phyloP scores from a whole-genome alignment of 1,284 basidiomycete genomes.

The Cryptococcus sp. region DNA sequence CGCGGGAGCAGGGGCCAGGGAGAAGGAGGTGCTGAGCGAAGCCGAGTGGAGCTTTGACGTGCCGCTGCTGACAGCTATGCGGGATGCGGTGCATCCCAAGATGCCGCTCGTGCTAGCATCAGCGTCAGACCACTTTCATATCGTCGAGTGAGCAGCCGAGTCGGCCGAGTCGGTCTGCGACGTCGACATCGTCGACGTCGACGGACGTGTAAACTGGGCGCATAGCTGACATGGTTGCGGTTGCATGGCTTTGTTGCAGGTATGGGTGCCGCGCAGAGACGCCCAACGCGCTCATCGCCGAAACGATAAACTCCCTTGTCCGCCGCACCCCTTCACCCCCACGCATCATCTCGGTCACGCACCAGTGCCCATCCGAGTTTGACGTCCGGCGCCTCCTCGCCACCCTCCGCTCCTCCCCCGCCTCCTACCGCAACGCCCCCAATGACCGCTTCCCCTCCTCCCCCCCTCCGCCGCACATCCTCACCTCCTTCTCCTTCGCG shows the following conservation, averaged over 20 bases:
- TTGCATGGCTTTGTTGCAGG: too few species aligned
- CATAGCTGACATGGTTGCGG: not conserved
- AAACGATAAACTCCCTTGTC: conserved; percentile 9
- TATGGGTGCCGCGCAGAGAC: conserved; percentile 22
- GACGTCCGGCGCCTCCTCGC: conserved; percentile 18
- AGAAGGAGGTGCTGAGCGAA: conserved; percentile 8
- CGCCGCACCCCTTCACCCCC: conserved; percentile 1
- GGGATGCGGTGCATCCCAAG: conserved; percentile 4
- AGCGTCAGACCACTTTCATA: conserved; percentile 11
- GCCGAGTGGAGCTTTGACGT: conserved; percentile 23
- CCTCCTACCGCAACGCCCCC: conserved; percentile 21
- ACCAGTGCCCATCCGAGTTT: conserved; percentile 19
- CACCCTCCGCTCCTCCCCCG: conserved; percentile 6
- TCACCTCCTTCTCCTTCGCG: conserved; percentile 22
- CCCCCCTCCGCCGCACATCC: conserved; percentile 5
- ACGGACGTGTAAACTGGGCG: not conserved
- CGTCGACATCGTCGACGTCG: too few species aligned
- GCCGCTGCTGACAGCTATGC: conserved; percentile 13
- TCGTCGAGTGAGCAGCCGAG: conserved; percentile 21
- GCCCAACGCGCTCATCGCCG: conserved; percentile 15
- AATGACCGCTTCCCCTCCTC: conserved; percentile 1
- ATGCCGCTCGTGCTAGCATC: conserved; percentile 1
- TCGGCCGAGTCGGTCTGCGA: not conserved
- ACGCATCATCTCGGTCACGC: conserved; percentile 16
- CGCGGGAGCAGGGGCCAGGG: conserved; percentile 4